Evolutionary conservation across 2,329 filamentous ascomycete species (phyloP).

Genomic region (Arthrobotrys pseudoclavata): DNA sequence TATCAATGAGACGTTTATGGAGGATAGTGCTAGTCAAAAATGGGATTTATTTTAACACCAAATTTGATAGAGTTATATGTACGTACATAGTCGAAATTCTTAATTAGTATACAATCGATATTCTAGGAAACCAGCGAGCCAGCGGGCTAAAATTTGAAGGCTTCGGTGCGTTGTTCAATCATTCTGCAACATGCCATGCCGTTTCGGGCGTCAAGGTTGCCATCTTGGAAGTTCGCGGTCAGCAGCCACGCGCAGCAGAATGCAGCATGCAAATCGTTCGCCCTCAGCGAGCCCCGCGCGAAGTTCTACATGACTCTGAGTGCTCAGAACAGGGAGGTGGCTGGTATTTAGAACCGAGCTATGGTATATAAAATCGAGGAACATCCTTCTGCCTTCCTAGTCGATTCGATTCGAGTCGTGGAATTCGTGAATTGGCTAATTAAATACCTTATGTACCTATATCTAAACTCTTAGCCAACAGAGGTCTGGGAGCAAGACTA

Average conservation of each 20-base stretch:
- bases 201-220: no score
- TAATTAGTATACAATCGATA: no score
- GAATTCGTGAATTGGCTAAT: no score
- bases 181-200: not conserved
- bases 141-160: not conserved
- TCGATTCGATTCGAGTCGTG: no score
- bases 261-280: not conserved
- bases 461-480: no score
- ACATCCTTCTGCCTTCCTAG: no score
- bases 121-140: no score
- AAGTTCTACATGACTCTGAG: not conserved
- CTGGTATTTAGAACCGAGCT: not conserved
- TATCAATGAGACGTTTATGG: slow-evolving; percentile 10
- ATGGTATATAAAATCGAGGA: not conserved
- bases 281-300: not conserved
- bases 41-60: slow-evolving; percentile 9
- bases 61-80: no score
- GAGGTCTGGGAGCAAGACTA: no score
- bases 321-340: not conserved
- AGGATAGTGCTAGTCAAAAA: not conserved
- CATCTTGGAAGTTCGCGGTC: not conserved
- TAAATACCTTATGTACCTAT: no score
- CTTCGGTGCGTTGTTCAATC: not conserved
- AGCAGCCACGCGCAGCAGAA: not conserved
- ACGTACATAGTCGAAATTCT: no score